phyloP scores from a whole-genome alignment of 2,329 filamentous ascomycete species.

The Apiospora phragmitis region DNA sequence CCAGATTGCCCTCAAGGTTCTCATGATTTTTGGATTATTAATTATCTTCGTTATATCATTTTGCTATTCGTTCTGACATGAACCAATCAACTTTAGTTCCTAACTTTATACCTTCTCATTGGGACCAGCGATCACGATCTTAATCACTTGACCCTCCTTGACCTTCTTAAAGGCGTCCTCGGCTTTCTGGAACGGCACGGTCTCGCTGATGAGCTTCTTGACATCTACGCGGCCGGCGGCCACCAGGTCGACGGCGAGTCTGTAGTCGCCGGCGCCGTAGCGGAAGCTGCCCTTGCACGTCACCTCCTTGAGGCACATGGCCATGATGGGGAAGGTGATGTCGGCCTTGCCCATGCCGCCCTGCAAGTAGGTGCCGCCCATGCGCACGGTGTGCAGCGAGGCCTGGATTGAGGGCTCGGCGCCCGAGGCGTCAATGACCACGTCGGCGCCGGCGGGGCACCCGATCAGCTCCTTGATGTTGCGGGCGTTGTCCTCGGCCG shows the following conservation, averaged over 20 bases:
- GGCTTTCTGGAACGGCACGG: conserved; percentile 78
- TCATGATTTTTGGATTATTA: background rate
- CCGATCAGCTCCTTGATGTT: conserved; percentile 64
- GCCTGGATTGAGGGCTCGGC: conserved; percentile 79
- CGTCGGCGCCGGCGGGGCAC: conserved; percentile 69
- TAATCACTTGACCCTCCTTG: conserved; percentile 77
- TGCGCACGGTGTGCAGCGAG: conserved; percentile 67
- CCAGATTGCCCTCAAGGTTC: background rate
- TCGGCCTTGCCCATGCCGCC: conserved; percentile 88
- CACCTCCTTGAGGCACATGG: conserved; percentile 85
- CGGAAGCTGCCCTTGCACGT: conserved; percentile 86
- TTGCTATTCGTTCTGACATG: background rate
- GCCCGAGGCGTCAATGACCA: conserved; percentile 78
- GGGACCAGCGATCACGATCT: conserved; percentile 66
- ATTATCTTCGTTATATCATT: background rate
- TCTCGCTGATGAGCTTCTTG: conserved; percentile 77
- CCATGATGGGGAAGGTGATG: conserved; percentile 90
- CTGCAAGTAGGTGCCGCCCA: conserved; percentile 78
- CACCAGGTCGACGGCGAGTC: conserved; percentile 77
- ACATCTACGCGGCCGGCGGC: conserved; percentile 72
- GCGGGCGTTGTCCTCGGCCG: conserved; percentile 72
- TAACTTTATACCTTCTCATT: conserved; percentile 51
- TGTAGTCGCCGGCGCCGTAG: conserved; percentile 86
- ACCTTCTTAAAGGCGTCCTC: conserved; percentile 87
- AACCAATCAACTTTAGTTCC: background rate